Conservation (phyloP, 108 stramenopile genomes). For the Conticribra guillardii region DNA sequence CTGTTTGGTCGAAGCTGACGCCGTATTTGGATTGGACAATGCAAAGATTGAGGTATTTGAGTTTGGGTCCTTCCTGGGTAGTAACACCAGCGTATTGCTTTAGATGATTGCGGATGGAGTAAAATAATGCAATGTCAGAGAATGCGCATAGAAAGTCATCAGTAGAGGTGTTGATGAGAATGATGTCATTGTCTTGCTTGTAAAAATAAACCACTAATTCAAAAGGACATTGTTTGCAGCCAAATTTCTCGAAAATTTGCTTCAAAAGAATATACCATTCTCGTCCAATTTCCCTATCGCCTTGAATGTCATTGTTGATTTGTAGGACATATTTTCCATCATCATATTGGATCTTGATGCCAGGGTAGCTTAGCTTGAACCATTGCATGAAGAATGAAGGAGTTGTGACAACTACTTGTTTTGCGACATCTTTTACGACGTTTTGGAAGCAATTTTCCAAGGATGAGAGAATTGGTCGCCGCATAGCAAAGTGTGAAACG, state of each 20-base stretch:
- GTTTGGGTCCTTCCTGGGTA: background rate
- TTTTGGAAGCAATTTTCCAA: conserved; percentile 18
- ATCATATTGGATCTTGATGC: background rate
- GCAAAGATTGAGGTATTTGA: conserved; percentile 16
- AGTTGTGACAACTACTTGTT: background rate
- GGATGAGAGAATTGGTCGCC: background rate
- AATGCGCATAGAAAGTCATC: conserved; percentile 22
- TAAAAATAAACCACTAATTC: conserved; percentile 4
- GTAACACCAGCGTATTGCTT: conserved; percentile 9
- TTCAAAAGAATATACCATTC: conserved; percentile 18
- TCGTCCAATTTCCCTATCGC: conserved; percentile 8
- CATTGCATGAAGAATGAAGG: conserved; percentile 7
- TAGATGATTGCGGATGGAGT: background rate
- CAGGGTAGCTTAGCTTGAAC: background rate
- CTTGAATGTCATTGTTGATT: conserved; percentile 14
- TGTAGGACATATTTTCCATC: conserved; percentile 10
- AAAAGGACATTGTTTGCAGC: conserved; percentile 1
- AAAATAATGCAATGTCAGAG: background rate
- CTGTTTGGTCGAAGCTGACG: conserved; percentile 6
- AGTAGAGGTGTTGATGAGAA: conserved; percentile 23
- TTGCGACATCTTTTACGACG: background rate
- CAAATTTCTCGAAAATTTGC: conserved; percentile 2
- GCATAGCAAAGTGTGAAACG: background rate
- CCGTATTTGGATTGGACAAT: conserved; percentile 2
- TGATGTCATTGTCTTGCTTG: background rate